Base-by-base conservation (phyloP, 2,329 filamentous ascomycete genomes). In the Diaporthe ilicicola region DNA sequence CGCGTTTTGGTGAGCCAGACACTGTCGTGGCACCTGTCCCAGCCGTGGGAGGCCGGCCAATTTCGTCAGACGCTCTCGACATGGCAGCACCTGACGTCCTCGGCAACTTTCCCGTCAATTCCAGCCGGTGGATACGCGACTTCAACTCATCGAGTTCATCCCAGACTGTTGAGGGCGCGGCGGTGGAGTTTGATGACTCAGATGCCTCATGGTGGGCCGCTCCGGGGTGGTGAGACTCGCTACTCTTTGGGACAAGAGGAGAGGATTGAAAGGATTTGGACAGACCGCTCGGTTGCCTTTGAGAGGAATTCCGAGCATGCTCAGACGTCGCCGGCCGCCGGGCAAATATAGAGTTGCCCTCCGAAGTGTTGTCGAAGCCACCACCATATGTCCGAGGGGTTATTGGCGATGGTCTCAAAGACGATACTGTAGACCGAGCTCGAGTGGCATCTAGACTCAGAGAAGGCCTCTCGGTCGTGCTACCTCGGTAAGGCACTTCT, bases 61-160 rank as follows among this genome's bases (percentile, higher is more conserved):
- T 89, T 71, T 98, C 95, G 44, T 92, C 91, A 0, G 91, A 91
- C 12, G 89, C 87, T 74, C 90, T 89, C 6, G 92, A 92, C 78
- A 95, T 92, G 2, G 93, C 93, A 2, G 93, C 93, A 44, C 91
- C 93, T 3, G 94, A 95, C 2, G 93, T 94, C 0, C 93, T 84
- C 0, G 95, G 94, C 42, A 96, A 84, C 81, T 97, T 97, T 71
- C 95, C 95, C 2, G 94, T 97, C 75, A 97, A 82, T 80, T 98
- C 96, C 12, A 99, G 88, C 72, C 94, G 93, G 76, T 94, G 91
- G 76, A 99, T 97, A 37, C 96, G 90, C 50, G 94, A 96, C 80
- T 98, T 98, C 56, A 99, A 84, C 74, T 98, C 96, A 76, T 98
- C 96, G 34, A 99, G 84, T 81, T 99, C 96, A 79, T 98, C 96